Evolutionary conservation across 176 grass and related monocot genomes (phyloP).

Genomic region (Saccharum spontaneum): DNA sequence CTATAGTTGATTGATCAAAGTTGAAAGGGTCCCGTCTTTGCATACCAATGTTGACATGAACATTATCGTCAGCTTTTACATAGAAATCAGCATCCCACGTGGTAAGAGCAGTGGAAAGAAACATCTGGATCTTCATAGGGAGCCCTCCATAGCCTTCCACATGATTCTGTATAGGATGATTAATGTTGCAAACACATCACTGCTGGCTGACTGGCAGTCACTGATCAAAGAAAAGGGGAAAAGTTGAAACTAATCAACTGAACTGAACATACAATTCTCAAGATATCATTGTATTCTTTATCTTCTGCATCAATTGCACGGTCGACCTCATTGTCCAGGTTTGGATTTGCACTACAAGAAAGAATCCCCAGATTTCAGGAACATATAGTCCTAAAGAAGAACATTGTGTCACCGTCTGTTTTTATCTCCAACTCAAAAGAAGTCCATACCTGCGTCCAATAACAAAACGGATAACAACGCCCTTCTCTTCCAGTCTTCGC

Average conservation of each 20-base stretch:
- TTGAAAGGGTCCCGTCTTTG: neutral
- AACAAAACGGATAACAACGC: conserved; percentile 66
- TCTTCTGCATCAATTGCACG: conserved; percentile 54
- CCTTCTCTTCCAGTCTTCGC: conserved; percentile 58
- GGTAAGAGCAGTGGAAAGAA: conserved; percentile 59
- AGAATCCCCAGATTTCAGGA: conserved; percentile 4
- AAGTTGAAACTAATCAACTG: conserved; percentile 1
- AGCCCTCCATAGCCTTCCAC: conserved; percentile 59
- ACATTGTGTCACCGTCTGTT: neutral
- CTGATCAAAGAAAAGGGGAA: neutral
- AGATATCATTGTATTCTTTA: conserved; percentile 58
- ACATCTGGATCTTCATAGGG: conserved; percentile 61
- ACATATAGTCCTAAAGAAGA: neutral
- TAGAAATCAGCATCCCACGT: conserved; percentile 82
- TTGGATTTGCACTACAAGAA: conserved; percentile 45
- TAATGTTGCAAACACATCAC: neutral
- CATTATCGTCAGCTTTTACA: conserved; percentile 74
- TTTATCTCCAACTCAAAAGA: neutral
- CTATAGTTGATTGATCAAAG: neutral
- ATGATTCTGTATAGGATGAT: conserved; percentile 45
- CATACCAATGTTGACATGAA: conserved; percentile 80
- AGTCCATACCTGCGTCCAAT: conserved; percentile 61
- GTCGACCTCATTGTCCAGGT: conserved; percentile 49
- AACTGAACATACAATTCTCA: conserved; percentile 60
- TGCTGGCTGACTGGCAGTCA: neutral